A percentile compares a stretch with the other conserved stretches of the same genome.
These are phyloP conservation scores for Debaryomyces fabryi DNA, from an alignment of 1,139 yeast species.

Conservation along the genomic window DNA sequence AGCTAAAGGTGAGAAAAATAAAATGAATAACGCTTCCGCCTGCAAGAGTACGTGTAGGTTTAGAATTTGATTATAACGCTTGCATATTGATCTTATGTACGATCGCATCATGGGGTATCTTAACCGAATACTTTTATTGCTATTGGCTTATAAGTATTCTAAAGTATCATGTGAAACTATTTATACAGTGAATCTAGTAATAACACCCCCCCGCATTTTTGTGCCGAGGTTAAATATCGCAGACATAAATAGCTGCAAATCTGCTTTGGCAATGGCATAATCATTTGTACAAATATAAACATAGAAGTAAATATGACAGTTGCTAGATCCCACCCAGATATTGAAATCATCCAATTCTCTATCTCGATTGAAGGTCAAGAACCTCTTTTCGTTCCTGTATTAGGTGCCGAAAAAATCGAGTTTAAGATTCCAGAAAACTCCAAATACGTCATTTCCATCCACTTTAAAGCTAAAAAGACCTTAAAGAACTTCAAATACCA, in stretches of 20 bases:
- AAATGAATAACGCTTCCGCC: background rate
- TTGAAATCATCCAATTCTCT: conserved; percentile 36
- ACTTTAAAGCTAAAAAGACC: conserved; percentile 36
- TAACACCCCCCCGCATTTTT: background rate
- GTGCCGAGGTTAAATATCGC: background rate
- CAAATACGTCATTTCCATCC: conserved; percentile 36
- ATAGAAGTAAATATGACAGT: conserved; percentile 10
- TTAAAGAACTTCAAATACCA: conserved; percentile 38
- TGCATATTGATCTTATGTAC: background rate
- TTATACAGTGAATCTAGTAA: background rate
- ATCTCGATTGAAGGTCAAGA: conserved; percentile 36
- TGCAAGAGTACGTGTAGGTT: background rate
- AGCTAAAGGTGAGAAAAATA: background rate
- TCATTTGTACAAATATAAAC: background rate
- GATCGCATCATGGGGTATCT: background rate
- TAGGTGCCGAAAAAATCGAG: conserved; percentile 31
- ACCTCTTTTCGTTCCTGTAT: conserved; percentile 29
- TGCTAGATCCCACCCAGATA: conserved; percentile 29
- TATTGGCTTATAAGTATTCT: background rate
- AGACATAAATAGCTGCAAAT: conserved; percentile 2
- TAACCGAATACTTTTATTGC: background rate
- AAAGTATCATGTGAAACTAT: background rate
- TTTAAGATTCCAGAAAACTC: conserved; percentile 44
- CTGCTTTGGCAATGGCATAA: background rate
- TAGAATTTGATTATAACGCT: background rate